Base-by-base conservation (phyloP, 306 rosid species). In the Lupinus albus region DNA sequence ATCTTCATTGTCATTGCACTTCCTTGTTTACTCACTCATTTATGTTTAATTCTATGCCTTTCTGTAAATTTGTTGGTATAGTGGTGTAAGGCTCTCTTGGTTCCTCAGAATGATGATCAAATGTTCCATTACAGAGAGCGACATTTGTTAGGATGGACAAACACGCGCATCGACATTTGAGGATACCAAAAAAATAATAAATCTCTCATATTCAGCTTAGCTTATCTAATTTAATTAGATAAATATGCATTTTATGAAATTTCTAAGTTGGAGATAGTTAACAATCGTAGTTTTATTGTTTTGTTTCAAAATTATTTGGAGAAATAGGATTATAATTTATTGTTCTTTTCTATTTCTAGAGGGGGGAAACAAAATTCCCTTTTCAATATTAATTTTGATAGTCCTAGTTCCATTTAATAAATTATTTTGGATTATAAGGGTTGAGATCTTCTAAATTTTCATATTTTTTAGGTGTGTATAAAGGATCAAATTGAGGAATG, bases 401-500 rank as follows among this genome's bases (percentile, higher is more conserved):
- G 36, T 58, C 11, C 48, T 61, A 25, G 50, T 51, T 58, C 2
- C 58, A 68, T 69, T 70, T 69, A 41, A 76, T 47, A 17, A 73
- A 51, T 53, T 21, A 5, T 48, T 79, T 42, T 75, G 28, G 74
- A 45, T 30, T 8, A 21, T 44, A 49, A 70, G 73, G 71, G 61
- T 71, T 70, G 68, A 70, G 76, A 73, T 73, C 71, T 74, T 83
- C 18, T 13, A 44, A 28, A 1, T 71, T 71, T 50, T 45, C 36
- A 38, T 38, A 7, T 17, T 30, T 44, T 70, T 73, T 60, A 39
- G 50, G 3, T 39, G 44, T 25, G 28, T 65, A 15, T 20, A 65
- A 72, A 82, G 92, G 84, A 21, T 80, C 70, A n/a, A 48, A 76
- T 71, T 61, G 72, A 83, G 91, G 86, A 83, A 90, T 83, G 88